Evolutionary conservation across 2,329 filamentous ascomycete species (phyloP).

Genomic region (Zymoseptoria tritici): DNA sequence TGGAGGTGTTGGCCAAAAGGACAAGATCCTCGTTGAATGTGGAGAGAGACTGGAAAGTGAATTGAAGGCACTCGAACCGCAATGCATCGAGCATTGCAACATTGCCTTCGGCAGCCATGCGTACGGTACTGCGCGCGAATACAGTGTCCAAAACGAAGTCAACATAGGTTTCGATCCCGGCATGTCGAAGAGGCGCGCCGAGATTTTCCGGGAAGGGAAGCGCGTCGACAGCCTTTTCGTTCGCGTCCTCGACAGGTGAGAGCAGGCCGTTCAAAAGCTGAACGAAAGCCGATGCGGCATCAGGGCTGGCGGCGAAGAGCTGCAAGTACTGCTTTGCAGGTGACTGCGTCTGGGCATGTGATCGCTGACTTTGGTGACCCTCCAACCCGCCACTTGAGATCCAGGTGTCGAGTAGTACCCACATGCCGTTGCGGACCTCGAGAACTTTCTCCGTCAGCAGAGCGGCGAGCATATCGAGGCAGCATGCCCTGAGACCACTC

Average conservation of each 20-base stretch:
- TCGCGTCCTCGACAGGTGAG: conserved; percentile 54
- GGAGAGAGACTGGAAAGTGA: conserved; percentile 68
- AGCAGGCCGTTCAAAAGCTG: conserved; percentile 67
- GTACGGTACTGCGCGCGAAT: conserved; percentile 42
- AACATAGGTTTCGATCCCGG: conserved; percentile 85
- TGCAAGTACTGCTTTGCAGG: conserved; percentile 27
- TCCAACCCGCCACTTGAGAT: conserved; percentile 48
- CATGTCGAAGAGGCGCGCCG: conserved; percentile 66
- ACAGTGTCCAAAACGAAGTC: conserved; percentile 82
- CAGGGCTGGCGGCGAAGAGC: conserved; percentile 23
- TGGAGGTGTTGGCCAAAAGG: conserved; percentile 71
- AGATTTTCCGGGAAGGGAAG: conserved; percentile 83
- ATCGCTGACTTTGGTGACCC: conserved; percentile 10
- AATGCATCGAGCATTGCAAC: conserved; percentile 55
- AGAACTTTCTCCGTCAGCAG: conserved; percentile 67
- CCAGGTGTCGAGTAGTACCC: conserved; percentile 74
- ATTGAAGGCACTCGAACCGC: conserved; percentile 73
- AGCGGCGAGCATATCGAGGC: conserved; percentile 69
- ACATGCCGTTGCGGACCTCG: conserved; percentile 64
- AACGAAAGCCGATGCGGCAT: conserved; percentile 64
- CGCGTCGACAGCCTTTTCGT: conserved; percentile 57
- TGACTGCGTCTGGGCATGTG: conserved; percentile 9
- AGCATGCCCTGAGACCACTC: conserved; percentile 70
- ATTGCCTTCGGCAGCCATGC: conserved; percentile 56
- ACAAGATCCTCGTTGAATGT: conserved; percentile 95